Conservation (phyloP, 768 basidiomycete species). For the Psilocybe sp. region DNA sequence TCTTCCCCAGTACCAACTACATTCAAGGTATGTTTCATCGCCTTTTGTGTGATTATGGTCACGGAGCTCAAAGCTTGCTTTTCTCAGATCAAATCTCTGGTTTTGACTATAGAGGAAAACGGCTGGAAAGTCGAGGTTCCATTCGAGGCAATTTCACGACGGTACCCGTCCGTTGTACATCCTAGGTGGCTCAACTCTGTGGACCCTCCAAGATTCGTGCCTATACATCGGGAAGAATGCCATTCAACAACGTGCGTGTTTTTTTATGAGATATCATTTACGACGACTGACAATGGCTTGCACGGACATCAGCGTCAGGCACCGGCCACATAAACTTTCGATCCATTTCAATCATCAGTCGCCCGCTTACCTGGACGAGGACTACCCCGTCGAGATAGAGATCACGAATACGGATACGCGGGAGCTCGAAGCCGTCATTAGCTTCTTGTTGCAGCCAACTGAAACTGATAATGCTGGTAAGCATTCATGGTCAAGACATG, state of each 20-base stretch:
- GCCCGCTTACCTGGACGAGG: constrained; percentile 81
- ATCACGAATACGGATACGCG: constrained; percentile 72
- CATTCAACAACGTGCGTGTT: constrained; percentile 46
- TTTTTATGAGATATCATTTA: constrained; percentile 1
- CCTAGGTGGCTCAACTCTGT: constrained; percentile 59
- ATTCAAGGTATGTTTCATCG: constrained; percentile 46
- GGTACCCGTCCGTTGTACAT: constrained; percentile 28
- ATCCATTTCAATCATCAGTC: constrained; percentile 55
- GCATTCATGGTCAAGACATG: constrained; percentile 16
- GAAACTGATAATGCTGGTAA: constrained; percentile 72
- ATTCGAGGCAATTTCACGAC: constrained; percentile 38
- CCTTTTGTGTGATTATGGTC: background rate
- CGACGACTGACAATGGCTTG: constrained; percentile 3
- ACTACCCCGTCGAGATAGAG: constrained; percentile 64
- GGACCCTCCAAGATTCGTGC: constrained; percentile 50
- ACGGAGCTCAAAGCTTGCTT: constrained; percentile 2
- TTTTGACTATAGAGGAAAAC: constrained; percentile 54
- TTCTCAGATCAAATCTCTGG: constrained; percentile 43
- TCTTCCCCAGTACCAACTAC: constrained; percentile 45
- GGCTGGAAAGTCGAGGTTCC: constrained; percentile 69
- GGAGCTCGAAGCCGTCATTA: constrained; percentile 64
- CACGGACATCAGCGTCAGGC: constrained; percentile 51
- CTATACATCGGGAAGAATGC: constrained; percentile 44
- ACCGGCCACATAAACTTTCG: constrained; percentile 56
- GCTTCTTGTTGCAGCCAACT: constrained; percentile 77